Conservation (phyloP, 106 monocot species). For the Apostasia shenzhenica region DNA sequence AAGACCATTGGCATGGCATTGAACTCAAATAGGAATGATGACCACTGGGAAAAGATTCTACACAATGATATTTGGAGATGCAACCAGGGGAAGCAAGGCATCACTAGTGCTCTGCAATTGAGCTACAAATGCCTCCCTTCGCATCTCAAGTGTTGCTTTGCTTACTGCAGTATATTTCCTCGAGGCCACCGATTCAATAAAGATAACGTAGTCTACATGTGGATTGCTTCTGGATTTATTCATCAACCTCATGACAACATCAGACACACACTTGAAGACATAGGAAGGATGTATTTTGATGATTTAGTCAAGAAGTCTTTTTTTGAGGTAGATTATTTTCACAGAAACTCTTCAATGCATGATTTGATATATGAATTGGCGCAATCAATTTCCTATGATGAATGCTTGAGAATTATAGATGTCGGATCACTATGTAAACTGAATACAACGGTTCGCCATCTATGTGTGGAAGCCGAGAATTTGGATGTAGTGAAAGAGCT, state of each 20-base stretch:
- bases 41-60: too few relatives aligned
- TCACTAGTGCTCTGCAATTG: constrained; percentile 18
- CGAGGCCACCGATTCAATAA: constrained; percentile 13
- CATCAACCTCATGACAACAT: background rate
- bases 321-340: constrained; percentile 2
- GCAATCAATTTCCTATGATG: constrained; percentile 11
- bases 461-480: constrained; percentile 1
- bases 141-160: constrained; percentile 30
- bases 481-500: background rate
- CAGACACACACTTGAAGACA: constrained; percentile 10
- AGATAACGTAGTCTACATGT: constrained; percentile 16
- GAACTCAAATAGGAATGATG: too few relatives aligned
- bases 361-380: constrained; percentile 34
- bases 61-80: too few relatives aligned
- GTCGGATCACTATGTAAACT: background rate
- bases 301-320: constrained; percentile 12
- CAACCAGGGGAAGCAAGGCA: background rate
- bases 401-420: constrained; percentile 3
- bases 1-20: too few relatives aligned
- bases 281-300: constrained; percentile 14
- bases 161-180: constrained; percentile 27
- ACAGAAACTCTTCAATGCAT: constrained; percentile 7
- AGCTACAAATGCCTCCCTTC: constrained; percentile 23
- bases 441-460: constrained; percentile 11
- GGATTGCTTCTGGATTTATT: constrained; percentile 45